Conservation (phyloP, 306 rosid genomes). For the Canavalia ensiformis region DNA sequence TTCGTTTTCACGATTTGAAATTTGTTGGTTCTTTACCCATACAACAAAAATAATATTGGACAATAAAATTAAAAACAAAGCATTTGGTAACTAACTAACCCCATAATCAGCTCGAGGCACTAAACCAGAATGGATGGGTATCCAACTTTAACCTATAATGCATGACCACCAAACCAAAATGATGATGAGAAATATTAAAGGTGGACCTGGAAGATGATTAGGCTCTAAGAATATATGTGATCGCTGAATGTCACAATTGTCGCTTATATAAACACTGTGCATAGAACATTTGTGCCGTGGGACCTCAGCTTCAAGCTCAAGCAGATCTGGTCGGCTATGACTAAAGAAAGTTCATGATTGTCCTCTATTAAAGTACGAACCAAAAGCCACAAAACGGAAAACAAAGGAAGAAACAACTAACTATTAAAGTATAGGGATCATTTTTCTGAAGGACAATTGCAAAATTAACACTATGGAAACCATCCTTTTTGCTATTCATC, state of each 20-base stretch:
- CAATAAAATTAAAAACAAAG: slow-evolving; percentile 14
- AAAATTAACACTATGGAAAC: no score
- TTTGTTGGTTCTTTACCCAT: slow-evolving; percentile 11
- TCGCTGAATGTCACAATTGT: neutral
- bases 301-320: neutral
- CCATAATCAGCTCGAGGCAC: neutral
- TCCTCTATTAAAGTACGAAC: neutral
- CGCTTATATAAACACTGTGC: slow-evolving; percentile 11
- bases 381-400: neutral
- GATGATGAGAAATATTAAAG: neutral
- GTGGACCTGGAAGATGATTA: slow-evolving; percentile 11
- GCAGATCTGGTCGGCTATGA: slow-evolving; percentile 26
- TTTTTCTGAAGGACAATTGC: no score
- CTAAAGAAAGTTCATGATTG: slow-evolving; percentile 31
- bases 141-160: slow-evolving; percentile 11
- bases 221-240: neutral
- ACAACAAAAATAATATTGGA: neutral
- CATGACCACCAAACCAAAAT: neutral
- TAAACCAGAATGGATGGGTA: slow-evolving; percentile 7
- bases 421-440: no score
- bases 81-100: slow-evolving; percentile 24
- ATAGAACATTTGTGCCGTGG: slow-evolving; percentile 18
- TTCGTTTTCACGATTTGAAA: slow-evolving; percentile 27
- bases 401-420: no score
- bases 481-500: no score